A percentile compares a stretch with the other conserved stretches of the same genome.
These are phyloP conservation scores for Ogataea glucozyma DNA, from an alignment of 805 yeast genomes.

Conservation along the genomic window DNA sequence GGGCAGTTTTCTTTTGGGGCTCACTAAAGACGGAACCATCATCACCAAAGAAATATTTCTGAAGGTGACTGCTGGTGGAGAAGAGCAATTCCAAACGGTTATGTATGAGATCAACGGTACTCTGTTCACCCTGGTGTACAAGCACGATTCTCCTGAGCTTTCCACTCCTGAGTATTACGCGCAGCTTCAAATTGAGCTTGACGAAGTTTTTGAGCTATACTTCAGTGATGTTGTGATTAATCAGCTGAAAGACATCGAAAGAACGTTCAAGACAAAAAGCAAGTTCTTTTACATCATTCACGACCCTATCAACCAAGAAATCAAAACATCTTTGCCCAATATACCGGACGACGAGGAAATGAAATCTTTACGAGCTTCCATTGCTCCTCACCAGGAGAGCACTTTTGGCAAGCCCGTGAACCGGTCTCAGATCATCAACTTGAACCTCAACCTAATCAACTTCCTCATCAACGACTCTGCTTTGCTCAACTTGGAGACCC, in stretches of 20 bases:
- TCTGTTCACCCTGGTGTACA: conserved; percentile 26
- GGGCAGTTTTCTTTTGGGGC: conserved; percentile 31
- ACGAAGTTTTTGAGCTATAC: conserved; percentile 24
- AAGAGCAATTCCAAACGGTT: conserved; percentile 19
- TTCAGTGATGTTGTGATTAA: conserved; percentile 29
- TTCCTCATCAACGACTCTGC: conserved; percentile 18
- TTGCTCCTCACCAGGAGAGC: conserved; percentile 4
- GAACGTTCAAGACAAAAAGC: conserved; percentile 15
- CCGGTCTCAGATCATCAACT: conserved; percentile 20
- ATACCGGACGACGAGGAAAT: conserved; percentile 30
- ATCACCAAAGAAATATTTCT: conserved; percentile 17
- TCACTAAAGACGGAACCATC: conserved; percentile 22
- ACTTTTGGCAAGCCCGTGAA: conserved; percentile 8
- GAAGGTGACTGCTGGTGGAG: conserved; percentile 4
- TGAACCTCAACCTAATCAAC: conserved; percentile 23
- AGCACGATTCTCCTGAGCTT: conserved; percentile 6
- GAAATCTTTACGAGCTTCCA: conserved; percentile 13
- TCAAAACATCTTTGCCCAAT: conserved; percentile 31
- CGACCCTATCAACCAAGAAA: conserved; percentile 18
- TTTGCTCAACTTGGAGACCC: conserved; percentile 14
- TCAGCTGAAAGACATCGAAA: conserved; percentile 28
- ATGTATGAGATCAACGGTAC: conserved; percentile 36
- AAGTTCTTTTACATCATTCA: conserved; percentile 29
- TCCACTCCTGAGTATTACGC: conserved; percentile 11
- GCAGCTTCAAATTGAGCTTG: conserved; percentile 19